phyloP scores from a whole-genome alignment of 805 yeast species.

The Candida mattraensis region DNA sequence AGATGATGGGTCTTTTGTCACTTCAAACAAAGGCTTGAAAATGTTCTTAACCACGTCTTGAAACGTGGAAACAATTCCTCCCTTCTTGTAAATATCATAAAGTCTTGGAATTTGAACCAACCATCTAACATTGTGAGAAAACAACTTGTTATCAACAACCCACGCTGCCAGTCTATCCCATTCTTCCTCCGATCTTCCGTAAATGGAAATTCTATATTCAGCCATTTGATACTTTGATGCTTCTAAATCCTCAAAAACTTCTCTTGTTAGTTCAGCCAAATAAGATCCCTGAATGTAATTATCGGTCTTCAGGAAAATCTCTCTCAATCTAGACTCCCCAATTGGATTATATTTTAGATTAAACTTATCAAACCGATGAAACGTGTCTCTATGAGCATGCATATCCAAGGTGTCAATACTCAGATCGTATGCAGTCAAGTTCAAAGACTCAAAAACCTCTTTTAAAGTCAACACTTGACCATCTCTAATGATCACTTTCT shows the following conservation, averaged over 20 bases:
- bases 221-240: slow-evolving; percentile 96
- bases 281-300: slow-evolving; percentile 86
- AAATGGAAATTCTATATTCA: slow-evolving; percentile 91
- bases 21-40: slow-evolving; percentile 89
- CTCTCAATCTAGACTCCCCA: slow-evolving; percentile 96
- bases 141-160: slow-evolving; percentile 89
- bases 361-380: slow-evolving; percentile 97
- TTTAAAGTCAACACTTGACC: slow-evolving; percentile 80
- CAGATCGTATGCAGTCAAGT: slow-evolving; percentile 89
- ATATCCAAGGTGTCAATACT: slow-evolving; percentile 96
- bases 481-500: slow-evolving; percentile 91
- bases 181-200: slow-evolving; percentile 86
- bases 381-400: slow-evolving; percentile 99
- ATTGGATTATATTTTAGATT: slow-evolving; percentile 96
- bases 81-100: slow-evolving; percentile 82
- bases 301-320: slow-evolving; percentile 93
- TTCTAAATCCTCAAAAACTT: slow-evolving; percentile 92
- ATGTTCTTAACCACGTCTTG: slow-evolving; percentile 76
- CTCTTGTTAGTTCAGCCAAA: slow-evolving; percentile 89
- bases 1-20: slow-evolving; percentile 74
- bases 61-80: slow-evolving; percentile 68
- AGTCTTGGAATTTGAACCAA: slow-evolving; percentile 91
- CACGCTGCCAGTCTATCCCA: slow-evolving; percentile 96
- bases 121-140: slow-evolving; percentile 97
- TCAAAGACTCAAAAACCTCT: slow-evolving; percentile 90